These are phyloP conservation scores for Clarireedia paspali DNA, from an alignment of 2,329 filamentous ascomycete species.

Conservation along the genomic window DNA sequence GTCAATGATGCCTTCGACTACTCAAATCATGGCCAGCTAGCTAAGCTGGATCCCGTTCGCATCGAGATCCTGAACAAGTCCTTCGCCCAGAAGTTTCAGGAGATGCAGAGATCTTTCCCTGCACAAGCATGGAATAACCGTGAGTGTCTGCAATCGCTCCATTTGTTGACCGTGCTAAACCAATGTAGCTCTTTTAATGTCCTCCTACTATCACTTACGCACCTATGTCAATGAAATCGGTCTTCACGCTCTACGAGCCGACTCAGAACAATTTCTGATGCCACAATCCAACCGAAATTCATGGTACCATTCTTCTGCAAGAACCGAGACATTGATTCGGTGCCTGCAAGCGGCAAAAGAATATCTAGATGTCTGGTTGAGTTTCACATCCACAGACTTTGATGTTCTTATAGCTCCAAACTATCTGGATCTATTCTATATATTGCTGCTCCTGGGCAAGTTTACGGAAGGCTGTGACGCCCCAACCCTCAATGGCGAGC, in stretches of 20 bases:
- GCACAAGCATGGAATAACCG: conserved; percentile 18
- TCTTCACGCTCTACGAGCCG: conserved; percentile 17
- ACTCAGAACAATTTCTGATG: not conserved
- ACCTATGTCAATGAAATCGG: conserved; percentile 23
- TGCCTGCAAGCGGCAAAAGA: conserved; percentile 16
- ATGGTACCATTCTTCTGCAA: conserved; percentile 17
- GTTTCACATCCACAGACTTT: conserved; percentile 2
- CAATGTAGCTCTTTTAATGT: not conserved
- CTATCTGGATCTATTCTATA: conserved; percentile 16
- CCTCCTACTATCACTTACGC: conserved; percentile 12
- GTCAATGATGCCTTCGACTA: conserved; percentile 25
- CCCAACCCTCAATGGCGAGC: conserved; percentile 7
- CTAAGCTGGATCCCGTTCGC: conserved; percentile 17
- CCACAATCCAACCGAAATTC: not conserved
- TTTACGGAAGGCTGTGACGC: conserved; percentile 10
- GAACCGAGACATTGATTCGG: conserved; percentile 14
- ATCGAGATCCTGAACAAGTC: conserved; percentile 22
- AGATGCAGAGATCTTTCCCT: conserved; percentile 20
- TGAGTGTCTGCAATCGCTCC: conserved; percentile 4
- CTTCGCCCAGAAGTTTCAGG: conserved; percentile 21
- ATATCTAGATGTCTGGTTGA: conserved; percentile 16
- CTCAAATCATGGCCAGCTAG: conserved; percentile 11
- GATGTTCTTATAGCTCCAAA: conserved; percentile 10
- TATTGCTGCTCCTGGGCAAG: conserved; percentile 15
- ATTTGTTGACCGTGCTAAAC: not conserved